phyloP scores from a whole-genome alignment of 805 yeast species.

The Saccharomycopsis olivae region DNA sequence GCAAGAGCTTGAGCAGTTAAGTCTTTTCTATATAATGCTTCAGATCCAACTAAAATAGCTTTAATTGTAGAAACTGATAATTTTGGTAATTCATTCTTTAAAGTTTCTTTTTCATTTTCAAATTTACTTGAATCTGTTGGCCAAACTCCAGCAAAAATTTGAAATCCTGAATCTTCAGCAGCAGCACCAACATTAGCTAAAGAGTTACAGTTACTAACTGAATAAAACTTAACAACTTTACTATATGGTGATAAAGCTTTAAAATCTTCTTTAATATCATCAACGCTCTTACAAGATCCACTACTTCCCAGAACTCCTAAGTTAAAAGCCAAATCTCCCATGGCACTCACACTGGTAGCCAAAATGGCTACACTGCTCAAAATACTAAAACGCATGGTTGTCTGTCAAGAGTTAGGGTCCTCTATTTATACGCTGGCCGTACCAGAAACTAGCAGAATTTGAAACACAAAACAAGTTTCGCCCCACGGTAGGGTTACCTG shows the following conservation, averaged over 20 bases:
- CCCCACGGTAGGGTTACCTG: too few species aligned
- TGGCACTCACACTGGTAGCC: constrained; percentile 8
- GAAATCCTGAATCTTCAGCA: constrained; percentile 67
- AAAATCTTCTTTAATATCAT: constrained; percentile 64
- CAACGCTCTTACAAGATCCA: constrained; percentile 66
- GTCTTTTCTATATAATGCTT: constrained; percentile 88
- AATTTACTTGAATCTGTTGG: constrained; percentile 81
- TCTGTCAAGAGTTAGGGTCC: too few species aligned
- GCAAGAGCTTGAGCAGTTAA: constrained; percentile 70
- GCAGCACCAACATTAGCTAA: constrained; percentile 79
- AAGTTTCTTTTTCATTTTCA: constrained; percentile 62
- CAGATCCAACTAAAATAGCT: constrained; percentile 86
- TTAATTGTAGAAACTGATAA: constrained; percentile 60
- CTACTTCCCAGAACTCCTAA: constrained; percentile 70
- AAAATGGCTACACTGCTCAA: too few species aligned
- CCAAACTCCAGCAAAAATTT: constrained; percentile 82
- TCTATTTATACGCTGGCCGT: too few species aligned
- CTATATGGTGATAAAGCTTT: constrained; percentile 47
- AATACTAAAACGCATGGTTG: too few species aligned
- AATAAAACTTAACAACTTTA: constrained; percentile 68
- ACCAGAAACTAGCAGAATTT: too few species aligned
- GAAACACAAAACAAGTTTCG: too few species aligned
- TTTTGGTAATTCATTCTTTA: constrained; percentile 57
- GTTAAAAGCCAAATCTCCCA: constrained; percentile 55
- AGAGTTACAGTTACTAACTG: constrained; percentile 91